Evolutionary conservation across 208 protist genomes (phyloP), one percentile per base, ranked within the genome.

Genomic region (Vickermania ingenoplastis): DNA sequence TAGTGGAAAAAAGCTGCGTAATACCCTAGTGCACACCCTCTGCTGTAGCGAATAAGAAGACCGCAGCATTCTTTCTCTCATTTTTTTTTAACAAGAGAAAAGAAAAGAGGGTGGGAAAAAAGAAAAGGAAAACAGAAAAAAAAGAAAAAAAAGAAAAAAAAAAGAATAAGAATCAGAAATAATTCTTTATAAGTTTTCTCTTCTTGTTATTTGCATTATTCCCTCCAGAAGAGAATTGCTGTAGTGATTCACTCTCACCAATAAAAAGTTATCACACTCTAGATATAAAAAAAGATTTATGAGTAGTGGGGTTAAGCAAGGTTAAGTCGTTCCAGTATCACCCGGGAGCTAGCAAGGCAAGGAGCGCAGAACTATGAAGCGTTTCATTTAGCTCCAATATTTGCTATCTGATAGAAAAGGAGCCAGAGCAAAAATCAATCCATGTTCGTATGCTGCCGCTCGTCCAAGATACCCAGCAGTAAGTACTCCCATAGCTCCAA

Each of bases 401-500:
- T 79, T 82, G 17, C 36, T 51, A 26, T 81, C 68, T 11, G 86
- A 92, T 1, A 92, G 53, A 60, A 89, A 92, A 3, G 86, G 86
- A 36, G 82, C 86, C 3, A 92, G 64, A 5, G 86, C 86, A 75
- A 88, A 92, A 21, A 89, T 77, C 24, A 92, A 36, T 1, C 86
- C 86, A 53, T 92, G 81, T 30, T 67, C 61, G 67, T 92, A 92
- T 3, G 79, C 75, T 13, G 72, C 68, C 13, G 77, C 74, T 23
- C 86, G 75, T 21, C 61, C 71, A 23, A 92, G 63, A 41, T 86
- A 59, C 7, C 86, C 82, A 22, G 54, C 79, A 17, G 86, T 92
- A 28, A 92, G 69, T 48, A 89, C 65, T 4, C 86, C 86, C 86
- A 92, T 92, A 7, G 86, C 86, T 26, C 86, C 86, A 28, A 86